Base-by-base conservation (phyloP, 2,329 filamentous ascomycete species). In the Phialophora expanda region DNA sequence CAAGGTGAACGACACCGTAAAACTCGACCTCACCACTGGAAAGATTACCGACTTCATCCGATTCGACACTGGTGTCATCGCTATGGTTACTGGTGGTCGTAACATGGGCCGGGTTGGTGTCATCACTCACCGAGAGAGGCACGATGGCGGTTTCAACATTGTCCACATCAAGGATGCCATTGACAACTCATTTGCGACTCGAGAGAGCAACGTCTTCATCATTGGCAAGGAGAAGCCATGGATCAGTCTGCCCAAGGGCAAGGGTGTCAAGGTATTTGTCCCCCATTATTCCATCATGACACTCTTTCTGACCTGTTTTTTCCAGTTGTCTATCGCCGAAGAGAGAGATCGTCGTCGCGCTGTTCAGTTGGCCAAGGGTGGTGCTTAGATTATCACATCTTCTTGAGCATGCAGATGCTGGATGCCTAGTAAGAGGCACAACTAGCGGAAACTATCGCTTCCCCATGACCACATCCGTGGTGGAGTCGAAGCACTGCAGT, bases 71-170 rank as follows among this genome's bases (percentile, higher is more conserved):
- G 95, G 94, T 84, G 90, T 92, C 81, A 93, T 99, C 77, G 93
- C 91, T 83, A 99, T 99, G 94, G 91, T 90, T 79, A 99, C 95
- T 76, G 95, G 95, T 90, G 95, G 95, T 89, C 95, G 94, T 82
- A 99, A 99, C 92, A 99, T 98, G 94, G 95, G 95, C 82, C 95
- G 95, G 94, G 94, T 99, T 80, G 95, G 95, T 91, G 94, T 98
- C 83, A 96, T 99, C 87, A 98, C 95, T 78, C 93, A 99, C 89
- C 94, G 95, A 87, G 95, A 99, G 89, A 92, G 95, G 78, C 95
- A 99, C 89, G 95, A 99, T 77, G 95, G 95, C 88, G 95, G 95
- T 83, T 99, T 99, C 91, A 96, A 96, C 89, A 96, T 99, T 79
- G 93, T 99, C 83, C 93, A 97, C 88, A 90, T 99, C 85, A 99